Conservation (phyloP, 768 basidiomycete genomes). For the Plicaturopsis crispa region DNA sequence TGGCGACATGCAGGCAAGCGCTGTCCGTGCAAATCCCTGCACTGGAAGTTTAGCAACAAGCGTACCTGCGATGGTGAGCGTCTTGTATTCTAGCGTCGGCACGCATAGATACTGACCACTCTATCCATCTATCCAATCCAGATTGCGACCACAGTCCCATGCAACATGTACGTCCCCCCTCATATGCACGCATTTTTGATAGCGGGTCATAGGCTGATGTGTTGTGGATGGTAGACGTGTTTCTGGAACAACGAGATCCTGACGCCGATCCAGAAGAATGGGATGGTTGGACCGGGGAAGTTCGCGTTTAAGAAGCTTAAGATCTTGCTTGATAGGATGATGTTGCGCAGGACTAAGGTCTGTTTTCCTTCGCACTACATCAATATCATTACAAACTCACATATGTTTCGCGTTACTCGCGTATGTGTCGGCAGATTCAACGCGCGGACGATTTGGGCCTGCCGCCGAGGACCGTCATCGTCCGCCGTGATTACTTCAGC, state of each 20-base stretch:
- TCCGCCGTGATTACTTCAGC: slow-evolving; percentile 89
- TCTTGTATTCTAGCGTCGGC: too few species aligned
- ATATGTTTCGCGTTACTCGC: neutral
- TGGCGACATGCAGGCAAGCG: slow-evolving; percentile 54
- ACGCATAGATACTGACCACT: too few species aligned
- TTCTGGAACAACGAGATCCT: slow-evolving; percentile 97
- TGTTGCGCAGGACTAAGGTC: slow-evolving; percentile 82
- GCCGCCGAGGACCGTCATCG: slow-evolving; percentile 85
- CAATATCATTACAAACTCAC: neutral
- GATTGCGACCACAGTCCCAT: slow-evolving; percentile 83
- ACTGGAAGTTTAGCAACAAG: slow-evolving; percentile 89
- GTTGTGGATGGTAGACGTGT: slow-evolving; percentile 55
- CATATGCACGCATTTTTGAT: too few species aligned
- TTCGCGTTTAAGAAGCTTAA: slow-evolving; percentile 89
- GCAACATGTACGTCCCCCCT: slow-evolving; percentile 52
- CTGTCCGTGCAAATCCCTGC: slow-evolving; percentile 91
- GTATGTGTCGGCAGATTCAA: slow-evolving; percentile 65
- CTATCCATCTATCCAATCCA: too few species aligned
- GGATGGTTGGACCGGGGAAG: slow-evolving; percentile 72
- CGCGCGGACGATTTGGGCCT: slow-evolving; percentile 93
- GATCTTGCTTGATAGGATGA: slow-evolving; percentile 86
- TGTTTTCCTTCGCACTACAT: neutral
- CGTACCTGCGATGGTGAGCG: slow-evolving; percentile 70
- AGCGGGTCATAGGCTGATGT: neutral
- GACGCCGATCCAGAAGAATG: slow-evolving; percentile 90